These are phyloP conservation scores for Lactarius hengduanensis DNA, from an alignment of 768 basidiomycete genomes.

Conservation along the genomic window DNA sequence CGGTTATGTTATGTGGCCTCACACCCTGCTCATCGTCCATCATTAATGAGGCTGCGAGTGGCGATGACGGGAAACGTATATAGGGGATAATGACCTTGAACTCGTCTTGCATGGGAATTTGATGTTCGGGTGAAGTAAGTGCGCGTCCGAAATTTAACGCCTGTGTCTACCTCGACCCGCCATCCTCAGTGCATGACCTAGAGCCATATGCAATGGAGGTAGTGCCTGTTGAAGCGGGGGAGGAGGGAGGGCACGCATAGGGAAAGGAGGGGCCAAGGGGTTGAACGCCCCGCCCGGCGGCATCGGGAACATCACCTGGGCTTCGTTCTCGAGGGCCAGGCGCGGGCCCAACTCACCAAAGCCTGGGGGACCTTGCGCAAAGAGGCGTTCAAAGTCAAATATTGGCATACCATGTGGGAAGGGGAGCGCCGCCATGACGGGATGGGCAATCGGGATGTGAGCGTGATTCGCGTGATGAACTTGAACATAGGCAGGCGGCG, in stretches of 20 bases:
- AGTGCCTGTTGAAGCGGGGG: conserved; percentile 2
- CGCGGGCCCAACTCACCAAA: not conserved
- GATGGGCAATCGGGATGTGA: conserved; percentile 23
- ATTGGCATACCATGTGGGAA: not conserved
- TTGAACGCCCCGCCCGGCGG: not conserved
- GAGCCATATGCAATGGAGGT: conserved; percentile 1
- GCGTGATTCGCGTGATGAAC: conserved; percentile 22
- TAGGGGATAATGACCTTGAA: not conserved
- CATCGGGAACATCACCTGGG: conserved; percentile 9
- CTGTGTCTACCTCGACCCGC: conserved; percentile 4
- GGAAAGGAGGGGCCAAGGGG: not conserved
- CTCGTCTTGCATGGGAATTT: not conserved
- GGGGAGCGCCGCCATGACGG: conserved; percentile 17
- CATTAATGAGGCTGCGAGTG: not conserved
- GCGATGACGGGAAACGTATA: not conserved
- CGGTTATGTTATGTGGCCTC: not conserved
- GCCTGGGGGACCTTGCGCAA: conserved; percentile 1
- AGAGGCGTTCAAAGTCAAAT: conserved; percentile 12
- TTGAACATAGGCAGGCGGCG: conserved; percentile 15
- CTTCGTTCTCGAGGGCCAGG: not conserved
- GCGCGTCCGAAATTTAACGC: not conserved
- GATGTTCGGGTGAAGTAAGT: not conserved
- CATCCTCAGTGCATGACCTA: conserved; percentile 8
- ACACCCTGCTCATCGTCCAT: not conserved
- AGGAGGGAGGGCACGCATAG: conserved; percentile 3